A percentile compares a stretch with the other conserved stretches of the same genome.
Evolutionary conservation across 371 early-diverging fungal species (phyloP).

Genomic region (Haplosporangium sp.): DNA sequence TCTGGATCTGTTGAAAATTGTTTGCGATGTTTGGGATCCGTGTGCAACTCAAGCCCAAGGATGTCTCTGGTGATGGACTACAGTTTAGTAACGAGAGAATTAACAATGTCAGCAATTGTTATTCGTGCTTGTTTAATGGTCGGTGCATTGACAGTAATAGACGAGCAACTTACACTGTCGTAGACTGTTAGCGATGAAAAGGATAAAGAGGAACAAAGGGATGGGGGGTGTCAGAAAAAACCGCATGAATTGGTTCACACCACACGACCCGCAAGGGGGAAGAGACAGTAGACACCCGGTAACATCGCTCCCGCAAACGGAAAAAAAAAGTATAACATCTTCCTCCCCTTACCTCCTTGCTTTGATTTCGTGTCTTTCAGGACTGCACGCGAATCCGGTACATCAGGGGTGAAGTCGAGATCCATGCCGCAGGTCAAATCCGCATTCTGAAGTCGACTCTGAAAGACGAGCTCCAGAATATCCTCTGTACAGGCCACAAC

Average conservation of each 20-base stretch:
- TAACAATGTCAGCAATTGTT: neutral
- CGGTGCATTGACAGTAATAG: too few relatives aligned
- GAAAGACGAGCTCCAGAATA: slow-evolving; percentile 36
- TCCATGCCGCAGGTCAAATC: slow-evolving; percentile 43
- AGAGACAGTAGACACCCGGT: too few relatives aligned
- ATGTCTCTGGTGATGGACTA: slow-evolving; percentile 32
- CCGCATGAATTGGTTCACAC: too few relatives aligned
- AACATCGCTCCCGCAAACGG: too few relatives aligned
- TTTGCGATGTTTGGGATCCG: neutral
- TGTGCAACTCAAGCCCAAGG: slow-evolving; percentile 9
- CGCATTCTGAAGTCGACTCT: slow-evolving; percentile 39
- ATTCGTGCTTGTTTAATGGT: too few relatives aligned
- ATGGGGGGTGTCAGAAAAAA: neutral
- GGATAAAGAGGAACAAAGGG: neutral
- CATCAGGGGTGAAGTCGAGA: neutral
- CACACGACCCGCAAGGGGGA: too few relatives aligned
- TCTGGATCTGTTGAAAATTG: slow-evolving; percentile 20
- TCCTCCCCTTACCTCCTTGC: slow-evolving; percentile 3
- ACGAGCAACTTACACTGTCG: slow-evolving; percentile 22
- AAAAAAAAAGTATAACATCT: too few relatives aligned
- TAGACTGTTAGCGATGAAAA: slow-evolving; percentile 18
- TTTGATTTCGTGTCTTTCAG: neutral
- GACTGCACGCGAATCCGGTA: neutral
- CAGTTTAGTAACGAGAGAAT: too few relatives aligned
- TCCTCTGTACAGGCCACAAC: slow-evolving; percentile 35